A percentile compares a stretch with the other conserved stretches of the same genome.
Evolutionary conservation across 2,329 filamentous ascomycete genomes (phyloP).

Genomic region (Phyllosticta citriasiana): DNA sequence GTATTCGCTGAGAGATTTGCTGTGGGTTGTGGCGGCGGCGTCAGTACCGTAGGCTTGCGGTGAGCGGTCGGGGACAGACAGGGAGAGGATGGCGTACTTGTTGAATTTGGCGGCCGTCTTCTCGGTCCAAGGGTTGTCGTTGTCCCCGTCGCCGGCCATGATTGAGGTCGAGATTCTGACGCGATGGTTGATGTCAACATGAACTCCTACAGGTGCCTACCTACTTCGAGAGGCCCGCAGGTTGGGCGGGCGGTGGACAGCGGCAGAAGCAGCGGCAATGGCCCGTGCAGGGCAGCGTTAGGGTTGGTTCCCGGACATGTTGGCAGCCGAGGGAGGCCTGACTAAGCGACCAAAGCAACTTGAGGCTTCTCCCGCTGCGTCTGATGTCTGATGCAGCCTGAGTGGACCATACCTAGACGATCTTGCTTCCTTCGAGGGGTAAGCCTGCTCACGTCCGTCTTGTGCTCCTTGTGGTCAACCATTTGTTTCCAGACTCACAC

Average conservation of each 20-base stretch:
- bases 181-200: not conserved
- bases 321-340: too few relatives aligned
- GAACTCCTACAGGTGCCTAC: too few relatives aligned
- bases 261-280: too few relatives aligned
- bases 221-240: constrained; percentile 1
- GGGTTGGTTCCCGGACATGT: too few relatives aligned
- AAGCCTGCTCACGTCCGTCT: not conserved
- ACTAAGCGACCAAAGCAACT: not conserved
- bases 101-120: constrained; percentile 30
- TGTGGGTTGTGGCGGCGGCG: constrained; percentile 27
- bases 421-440: not conserved
- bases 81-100: constrained; percentile 20
- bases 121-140: constrained; percentile 20
- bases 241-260: not conserved
- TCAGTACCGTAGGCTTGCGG: not conserved
- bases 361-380: not conserved
- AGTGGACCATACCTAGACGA: not conserved
- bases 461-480: not conserved
- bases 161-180: not conserved
- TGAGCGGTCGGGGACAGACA: not conserved
- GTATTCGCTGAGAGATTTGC: constrained; percentile 82
- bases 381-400: not conserved
- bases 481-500: not conserved
- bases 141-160: constrained; percentile 14
- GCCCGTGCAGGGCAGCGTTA: too few relatives aligned